Conservation (phyloP, 768 basidiomycete genomes). For the Mycena capillaripes region DNA sequence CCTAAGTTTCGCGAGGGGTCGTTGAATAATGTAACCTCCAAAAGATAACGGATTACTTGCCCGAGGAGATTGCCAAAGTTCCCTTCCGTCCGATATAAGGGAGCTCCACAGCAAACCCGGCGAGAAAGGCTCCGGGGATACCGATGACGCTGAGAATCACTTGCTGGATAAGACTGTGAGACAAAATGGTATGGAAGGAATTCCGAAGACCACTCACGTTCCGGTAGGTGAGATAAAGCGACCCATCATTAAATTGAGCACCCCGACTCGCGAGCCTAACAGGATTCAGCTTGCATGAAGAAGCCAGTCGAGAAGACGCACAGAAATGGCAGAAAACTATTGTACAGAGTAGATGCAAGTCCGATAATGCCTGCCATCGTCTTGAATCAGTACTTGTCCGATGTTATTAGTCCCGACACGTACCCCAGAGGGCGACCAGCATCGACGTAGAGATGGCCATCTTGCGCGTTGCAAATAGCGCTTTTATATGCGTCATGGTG, state of each 20-base stretch:
- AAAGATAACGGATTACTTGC: slow-evolving; percentile 55
- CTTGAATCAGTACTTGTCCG: no score
- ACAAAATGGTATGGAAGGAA: neutral
- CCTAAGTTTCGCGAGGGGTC: slow-evolving; percentile 64
- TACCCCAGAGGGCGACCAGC: slow-evolving; percentile 69
- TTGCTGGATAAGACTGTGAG: slow-evolving; percentile 59
- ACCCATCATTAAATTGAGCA: slow-evolving; percentile 77
- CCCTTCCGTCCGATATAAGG: slow-evolving; percentile 76
- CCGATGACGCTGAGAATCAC: slow-evolving; percentile 78
- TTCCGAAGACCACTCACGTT: slow-evolving; percentile 58
- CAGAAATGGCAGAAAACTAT: slow-evolving; percentile 40
- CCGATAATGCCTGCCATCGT: no score
- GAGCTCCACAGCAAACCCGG: slow-evolving; percentile 79
- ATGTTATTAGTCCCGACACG: no score
- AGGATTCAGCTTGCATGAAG: neutral
- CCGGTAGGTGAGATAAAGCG: slow-evolving; percentile 79
- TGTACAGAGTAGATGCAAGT: slow-evolving; percentile 74
- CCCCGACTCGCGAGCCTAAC: slow-evolving; percentile 74
- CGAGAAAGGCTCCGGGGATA: slow-evolving; percentile 79
- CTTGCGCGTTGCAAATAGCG: slow-evolving; percentile 64
- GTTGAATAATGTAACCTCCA: slow-evolving; percentile 55
- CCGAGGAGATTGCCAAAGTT: slow-evolving; percentile 73
- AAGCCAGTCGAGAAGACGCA: neutral
- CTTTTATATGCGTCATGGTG: slow-evolving; percentile 52
- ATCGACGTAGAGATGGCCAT: slow-evolving; percentile 65